phyloP scores from a whole-genome alignment of 2,329 filamentous ascomycete genomes.

The Penicillium sp. region DNA sequence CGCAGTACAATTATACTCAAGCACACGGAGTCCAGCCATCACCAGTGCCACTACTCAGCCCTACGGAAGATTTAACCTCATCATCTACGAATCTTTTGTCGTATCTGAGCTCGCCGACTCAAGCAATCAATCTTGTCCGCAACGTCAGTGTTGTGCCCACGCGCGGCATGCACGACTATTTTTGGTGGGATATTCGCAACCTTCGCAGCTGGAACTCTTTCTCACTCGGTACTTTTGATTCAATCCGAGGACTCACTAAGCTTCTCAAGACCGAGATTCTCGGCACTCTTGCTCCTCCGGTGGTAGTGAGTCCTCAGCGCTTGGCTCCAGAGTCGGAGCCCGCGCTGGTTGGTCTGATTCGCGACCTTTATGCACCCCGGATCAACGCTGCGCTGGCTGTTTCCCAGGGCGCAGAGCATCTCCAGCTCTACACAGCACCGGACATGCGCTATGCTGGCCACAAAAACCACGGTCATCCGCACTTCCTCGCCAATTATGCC shows the following conservation, averaged over 20 bases:
- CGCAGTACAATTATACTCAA: conserved; percentile 27
- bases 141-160: conserved; percentile 67
- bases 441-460: conserved; percentile 35
- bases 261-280: conserved; percentile 69
- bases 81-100: conserved; percentile 66
- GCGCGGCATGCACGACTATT: conserved; percentile 72
- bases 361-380: conserved; percentile 77
- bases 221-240: conserved; percentile 67
- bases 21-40: conserved; percentile 27
- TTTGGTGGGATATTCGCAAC: conserved; percentile 95
- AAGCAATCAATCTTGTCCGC: conserved; percentile 76
- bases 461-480: conserved; percentile 46
- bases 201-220: conserved; percentile 81
- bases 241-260: conserved; percentile 68
- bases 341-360: conserved; percentile 71
- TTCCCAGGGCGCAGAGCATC: conserved; percentile 65
- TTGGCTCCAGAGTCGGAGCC: conserved; percentile 75
- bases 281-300: conserved; percentile 37
- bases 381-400: conserved; percentile 80
- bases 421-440: conserved; percentile 44
- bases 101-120: conserved; percentile 77
- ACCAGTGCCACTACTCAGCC: conserved; percentile 26
- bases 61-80: conserved; percentile 25
- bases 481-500: conserved; percentile 55
- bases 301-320: conserved; percentile 43